These are phyloP conservation scores for Cryptococcus maquisensis DNA, from an alignment of 1,284 basidiomycete genomes.

Conservation along the genomic window DNA sequence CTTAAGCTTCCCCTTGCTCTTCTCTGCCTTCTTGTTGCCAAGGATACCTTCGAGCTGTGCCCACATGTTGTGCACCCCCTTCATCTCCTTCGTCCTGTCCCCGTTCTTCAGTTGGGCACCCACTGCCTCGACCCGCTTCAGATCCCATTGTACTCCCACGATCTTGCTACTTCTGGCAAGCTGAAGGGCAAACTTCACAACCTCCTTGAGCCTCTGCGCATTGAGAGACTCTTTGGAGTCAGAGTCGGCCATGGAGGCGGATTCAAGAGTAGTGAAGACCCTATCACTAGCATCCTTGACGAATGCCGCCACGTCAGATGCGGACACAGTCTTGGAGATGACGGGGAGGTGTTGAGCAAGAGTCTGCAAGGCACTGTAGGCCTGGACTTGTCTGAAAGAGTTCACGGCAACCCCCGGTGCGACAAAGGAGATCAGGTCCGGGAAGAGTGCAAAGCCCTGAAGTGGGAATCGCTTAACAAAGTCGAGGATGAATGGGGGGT, in stretches of 20 bases:
- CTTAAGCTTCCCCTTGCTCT: slow-evolving; percentile 17
- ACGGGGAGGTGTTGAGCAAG: slow-evolving; percentile 61
- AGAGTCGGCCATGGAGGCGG: slow-evolving; percentile 46
- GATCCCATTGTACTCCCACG: slow-evolving; percentile 51
- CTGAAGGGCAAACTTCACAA: slow-evolving; percentile 67
- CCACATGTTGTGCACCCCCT: slow-evolving; percentile 53
- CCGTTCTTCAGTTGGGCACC: slow-evolving; percentile 47
- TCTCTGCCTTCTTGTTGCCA: slow-evolving; percentile 22
- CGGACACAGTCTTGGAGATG: slow-evolving; percentile 50
- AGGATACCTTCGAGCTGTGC: slow-evolving; percentile 52
- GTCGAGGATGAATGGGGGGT: slow-evolving; percentile 71
- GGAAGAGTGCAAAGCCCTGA: slow-evolving; percentile 64
- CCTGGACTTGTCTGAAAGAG: slow-evolving; percentile 68
- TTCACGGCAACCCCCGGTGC: slow-evolving; percentile 61
- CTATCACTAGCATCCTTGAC: slow-evolving; percentile 55
- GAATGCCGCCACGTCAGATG: slow-evolving; percentile 53
- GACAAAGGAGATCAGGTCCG: slow-evolving; percentile 55
- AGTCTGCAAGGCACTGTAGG: slow-evolving; percentile 65
- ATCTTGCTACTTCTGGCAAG: slow-evolving; percentile 63
- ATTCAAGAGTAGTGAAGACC: slow-evolving; percentile 56
- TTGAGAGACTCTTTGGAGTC: slow-evolving; percentile 50
- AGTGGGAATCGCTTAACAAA: slow-evolving; percentile 66
- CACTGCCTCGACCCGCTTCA: slow-evolving; percentile 51
- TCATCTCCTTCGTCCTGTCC: slow-evolving; percentile 53
- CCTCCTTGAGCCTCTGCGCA: slow-evolving; percentile 68